Evolutionary conservation across 2,329 filamentous ascomycete genomes (phyloP).

Genomic region (Pyricularia grisea): DNA sequence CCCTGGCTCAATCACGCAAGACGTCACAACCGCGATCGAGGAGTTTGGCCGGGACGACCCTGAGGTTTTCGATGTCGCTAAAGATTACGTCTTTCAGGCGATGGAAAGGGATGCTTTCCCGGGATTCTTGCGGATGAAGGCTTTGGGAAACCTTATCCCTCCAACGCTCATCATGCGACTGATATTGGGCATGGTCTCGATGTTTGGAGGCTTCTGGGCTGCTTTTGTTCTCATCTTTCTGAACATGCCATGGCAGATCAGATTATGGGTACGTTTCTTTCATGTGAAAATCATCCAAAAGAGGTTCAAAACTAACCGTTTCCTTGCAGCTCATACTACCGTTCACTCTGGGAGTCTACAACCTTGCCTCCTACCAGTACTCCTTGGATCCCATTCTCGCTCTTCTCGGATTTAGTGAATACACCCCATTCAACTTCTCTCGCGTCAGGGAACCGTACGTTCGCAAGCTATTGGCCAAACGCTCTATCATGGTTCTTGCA

Average conservation of each 20-base stretch:
- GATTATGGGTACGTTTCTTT: conserved; percentile 65
- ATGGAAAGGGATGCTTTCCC: conserved; percentile 99
- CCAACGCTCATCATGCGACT: conserved; percentile 79
- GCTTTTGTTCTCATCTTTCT: conserved; percentile 91
- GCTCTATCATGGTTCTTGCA: conserved; percentile 70
- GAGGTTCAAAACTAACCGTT: neutral
- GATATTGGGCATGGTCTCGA: conserved; percentile 72
- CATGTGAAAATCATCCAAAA: too few relatives aligned
- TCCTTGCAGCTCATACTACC: conserved; percentile 60
- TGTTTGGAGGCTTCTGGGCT: conserved; percentile 92
- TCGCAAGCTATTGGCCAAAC: conserved; percentile 72
- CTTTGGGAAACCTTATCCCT: conserved; percentile 89
- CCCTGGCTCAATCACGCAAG: conserved; percentile 74
- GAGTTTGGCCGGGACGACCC: conserved; percentile 88
- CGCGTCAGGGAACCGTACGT: conserved; percentile 86
- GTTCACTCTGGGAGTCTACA: conserved; percentile 85
- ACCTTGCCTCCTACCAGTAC: conserved; percentile 87
- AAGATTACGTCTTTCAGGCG: conserved; percentile 98
- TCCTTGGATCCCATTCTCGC: conserved; percentile 88
- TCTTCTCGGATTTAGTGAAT: conserved; percentile 84
- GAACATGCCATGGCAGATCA: conserved; percentile 60
- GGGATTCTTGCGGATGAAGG: conserved; percentile 89
- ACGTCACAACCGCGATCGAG: conserved; percentile 83
- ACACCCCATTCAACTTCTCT: conserved; percentile 89
- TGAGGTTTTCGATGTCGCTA: conserved; percentile 92